Evolutionary conservation across 495 filamentous ascomycete genomes (phyloP), one percentile per base, ranked within the genome.

Genomic region (Talaromyces nanjingensis): DNA sequence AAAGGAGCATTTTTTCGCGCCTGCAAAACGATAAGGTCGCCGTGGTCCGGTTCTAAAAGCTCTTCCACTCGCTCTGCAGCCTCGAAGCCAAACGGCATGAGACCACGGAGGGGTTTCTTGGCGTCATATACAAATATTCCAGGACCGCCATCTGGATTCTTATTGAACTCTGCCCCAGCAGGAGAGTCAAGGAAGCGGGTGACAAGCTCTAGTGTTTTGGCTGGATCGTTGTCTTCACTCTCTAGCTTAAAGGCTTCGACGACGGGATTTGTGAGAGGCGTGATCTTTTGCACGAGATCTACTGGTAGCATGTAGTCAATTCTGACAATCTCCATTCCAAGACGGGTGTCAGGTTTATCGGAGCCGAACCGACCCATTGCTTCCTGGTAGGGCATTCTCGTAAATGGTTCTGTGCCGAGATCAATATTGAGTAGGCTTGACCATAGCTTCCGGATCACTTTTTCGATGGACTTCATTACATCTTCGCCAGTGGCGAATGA

Each of bases 281-380:
- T 87, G 53, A 97, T 91, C 77, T 90, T 92, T 53, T 73, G 74
- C 8, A 89, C 74, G 22, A 96, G 86, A 64, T 90, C 82, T n/a
- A 72, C 70, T 0, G 90, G 81, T 0, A 94, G 73, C 33, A 87
- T 66, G 64, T 86, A 72, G 33, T 87, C 85, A 27, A 94, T 77
- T 24, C 79, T 76, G 22, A 75, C 71, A 18, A 96, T 89, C 81
- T 88, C 72, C 67, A 76, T 76, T 16, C 81, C 80, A 61, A 84
- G 77, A 45, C 94, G 83, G 2, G 91, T 77, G 71, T 98, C 96
- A 2, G 94, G 94, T 71, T 98, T 98, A 73, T 98, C 94, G 14
- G 86, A 89, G 6, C 94, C 94, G 68, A 91, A 96, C 12, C 72
- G 76, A 4, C 77, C 73, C 92, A 98, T 98, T 45, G 87, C 91